These are phyloP conservation scores for Cyclotella cryptica DNA, from an alignment of 108 stramenopile species.

Conservation along the genomic window DNA sequence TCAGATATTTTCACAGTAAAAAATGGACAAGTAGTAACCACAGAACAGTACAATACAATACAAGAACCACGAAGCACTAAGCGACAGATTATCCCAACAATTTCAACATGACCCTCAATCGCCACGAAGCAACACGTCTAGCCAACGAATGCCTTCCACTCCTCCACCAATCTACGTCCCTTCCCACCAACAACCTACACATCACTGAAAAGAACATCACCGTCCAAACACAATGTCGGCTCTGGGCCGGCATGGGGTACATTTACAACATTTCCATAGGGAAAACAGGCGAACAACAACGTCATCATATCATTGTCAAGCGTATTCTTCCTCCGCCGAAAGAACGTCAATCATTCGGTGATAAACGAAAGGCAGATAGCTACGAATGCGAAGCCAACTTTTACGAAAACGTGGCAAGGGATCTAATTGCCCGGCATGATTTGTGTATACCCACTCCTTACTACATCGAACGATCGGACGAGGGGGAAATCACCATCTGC, in stretches of 20 bases:
- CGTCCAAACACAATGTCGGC: neutral
- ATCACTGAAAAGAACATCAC: neutral
- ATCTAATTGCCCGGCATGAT: conserved; percentile 18
- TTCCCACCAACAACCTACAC: too few relatives aligned
- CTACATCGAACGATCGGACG: conserved; percentile 49
- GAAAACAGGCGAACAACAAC: neutral
- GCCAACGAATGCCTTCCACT: too few relatives aligned
- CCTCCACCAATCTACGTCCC: too few relatives aligned
- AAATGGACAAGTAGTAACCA: too few relatives aligned
- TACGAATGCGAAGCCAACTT: conserved; percentile 79
- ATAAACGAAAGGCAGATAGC: conserved; percentile 66
- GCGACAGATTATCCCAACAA: too few relatives aligned
- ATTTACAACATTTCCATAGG: conserved; percentile 55
- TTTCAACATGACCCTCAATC: too few relatives aligned
- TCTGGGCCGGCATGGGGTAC: conserved; percentile 71
- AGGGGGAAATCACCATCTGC: conserved; percentile 51
- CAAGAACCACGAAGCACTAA: too few relatives aligned
- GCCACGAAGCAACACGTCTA: too few relatives aligned
- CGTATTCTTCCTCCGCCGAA: conserved; percentile 51
- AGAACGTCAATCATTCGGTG: conserved; percentile 53
- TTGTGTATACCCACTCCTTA: conserved; percentile 50
- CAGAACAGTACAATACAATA: too few relatives aligned
- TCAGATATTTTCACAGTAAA: too few relatives aligned
- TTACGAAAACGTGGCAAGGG: conserved; percentile 55
- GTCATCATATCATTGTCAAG: conserved; percentile 58